Conservation (phyloP, 2,329 filamentous ascomycete species). For the Curvularia lunata region DNA sequence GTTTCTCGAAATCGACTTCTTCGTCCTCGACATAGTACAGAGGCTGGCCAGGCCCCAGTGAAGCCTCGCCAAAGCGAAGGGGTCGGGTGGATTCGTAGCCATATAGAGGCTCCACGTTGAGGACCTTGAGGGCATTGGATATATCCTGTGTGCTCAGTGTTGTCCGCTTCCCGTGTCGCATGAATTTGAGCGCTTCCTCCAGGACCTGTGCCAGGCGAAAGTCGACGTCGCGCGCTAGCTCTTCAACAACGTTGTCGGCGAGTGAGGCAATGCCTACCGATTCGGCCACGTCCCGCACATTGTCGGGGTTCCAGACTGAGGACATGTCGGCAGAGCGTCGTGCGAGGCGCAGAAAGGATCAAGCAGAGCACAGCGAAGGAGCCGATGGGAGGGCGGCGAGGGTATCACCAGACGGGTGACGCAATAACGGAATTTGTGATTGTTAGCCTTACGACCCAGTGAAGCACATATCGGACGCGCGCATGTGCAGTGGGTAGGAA, state of each 20-base stretch:
- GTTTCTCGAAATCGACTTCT: conserved; percentile 97
- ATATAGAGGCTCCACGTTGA: conserved; percentile 94
- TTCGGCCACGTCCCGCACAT: conserved; percentile 93
- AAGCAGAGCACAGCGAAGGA: conserved; percentile 17
- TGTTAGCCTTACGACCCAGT: conserved; percentile 41
- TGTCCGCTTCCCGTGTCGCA: conserved; percentile 88
- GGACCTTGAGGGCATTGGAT: conserved; percentile 79
- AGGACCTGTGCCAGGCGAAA: conserved; percentile 93
- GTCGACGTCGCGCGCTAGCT: conserved; percentile 91
- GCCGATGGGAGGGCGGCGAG: conserved; percentile 31
- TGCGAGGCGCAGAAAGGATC: conserved; percentile 17
- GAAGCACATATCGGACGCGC: conserved; percentile 38
- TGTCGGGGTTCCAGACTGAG: conserved; percentile 93
- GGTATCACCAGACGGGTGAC: conserved; percentile 38
- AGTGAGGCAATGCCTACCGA: conserved; percentile 86
- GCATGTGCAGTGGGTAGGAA: conserved; percentile 28
- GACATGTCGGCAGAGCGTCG: conserved; percentile 35
- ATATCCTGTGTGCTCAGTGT: conserved; percentile 89
- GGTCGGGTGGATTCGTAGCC: conserved; percentile 93
- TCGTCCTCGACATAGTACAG: conserved; percentile 98
- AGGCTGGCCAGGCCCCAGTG: conserved; percentile 89
- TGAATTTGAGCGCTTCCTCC: conserved; percentile 92
- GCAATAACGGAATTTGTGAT: conserved; percentile 36
- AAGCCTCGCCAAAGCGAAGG: conserved; percentile 90
- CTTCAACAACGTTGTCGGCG: conserved; percentile 83